These are phyloP conservation scores for Botrytis cinerea DNA, from an alignment of 2,329 filamentous ascomycete genomes.

Conservation along the genomic window DNA sequence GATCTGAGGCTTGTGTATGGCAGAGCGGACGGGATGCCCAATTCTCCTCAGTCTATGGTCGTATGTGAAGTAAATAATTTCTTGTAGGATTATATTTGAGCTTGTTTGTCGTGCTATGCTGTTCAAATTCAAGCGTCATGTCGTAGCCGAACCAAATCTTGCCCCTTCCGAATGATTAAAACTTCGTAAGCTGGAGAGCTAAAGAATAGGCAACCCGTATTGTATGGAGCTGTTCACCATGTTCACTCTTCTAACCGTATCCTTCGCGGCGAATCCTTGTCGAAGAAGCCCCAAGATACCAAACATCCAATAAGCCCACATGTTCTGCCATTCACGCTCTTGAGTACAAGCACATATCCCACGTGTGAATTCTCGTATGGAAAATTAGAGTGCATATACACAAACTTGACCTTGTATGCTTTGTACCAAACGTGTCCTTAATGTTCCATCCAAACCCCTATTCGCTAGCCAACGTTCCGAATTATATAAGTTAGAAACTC, in stretches of 20 bases:
- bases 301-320: background rate
- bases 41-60: slow-evolving; percentile 17
- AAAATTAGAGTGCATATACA: background rate
- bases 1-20: slow-evolving; percentile 19
- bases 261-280: background rate
- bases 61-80: rapidly evolving
- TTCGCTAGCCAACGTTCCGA: background rate
- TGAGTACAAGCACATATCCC: too few species aligned
- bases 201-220: background rate
- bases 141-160: background rate
- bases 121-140: too few species aligned
- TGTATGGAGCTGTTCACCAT: background rate
- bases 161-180: background rate
- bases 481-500: background rate
- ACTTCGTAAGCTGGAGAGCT: background rate
- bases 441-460: background rate
- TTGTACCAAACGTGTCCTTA: background rate
- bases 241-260: background rate
- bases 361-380: background rate
- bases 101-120: background rate
- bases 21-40: slow-evolving; percentile 19
- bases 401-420: background rate
- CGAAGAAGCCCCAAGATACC: background rate
- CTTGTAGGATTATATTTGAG: rapidly evolving
- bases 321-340: background rate